These are phyloP conservation scores for Skeletonema costatum DNA, from an alignment of 108 stramenopile genomes.

Conservation along the genomic window DNA sequence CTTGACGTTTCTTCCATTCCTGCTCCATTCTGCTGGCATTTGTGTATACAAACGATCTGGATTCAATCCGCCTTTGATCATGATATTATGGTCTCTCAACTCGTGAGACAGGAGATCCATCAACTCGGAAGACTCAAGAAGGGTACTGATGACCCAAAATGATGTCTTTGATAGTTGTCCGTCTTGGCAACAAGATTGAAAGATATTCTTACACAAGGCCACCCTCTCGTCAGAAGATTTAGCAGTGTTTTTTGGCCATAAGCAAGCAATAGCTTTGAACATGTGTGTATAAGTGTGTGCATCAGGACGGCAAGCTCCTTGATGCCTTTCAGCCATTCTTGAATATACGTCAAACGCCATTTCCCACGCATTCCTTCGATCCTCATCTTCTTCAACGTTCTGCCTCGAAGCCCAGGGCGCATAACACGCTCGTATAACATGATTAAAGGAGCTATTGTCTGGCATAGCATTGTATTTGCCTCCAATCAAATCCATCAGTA, in stretches of 20 bases:
- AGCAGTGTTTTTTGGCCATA: not conserved
- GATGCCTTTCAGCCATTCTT: conserved; percentile 23
- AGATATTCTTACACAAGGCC: conserved; percentile 14
- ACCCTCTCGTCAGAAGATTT: conserved; percentile 15
- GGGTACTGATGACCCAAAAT: conserved; percentile 21
- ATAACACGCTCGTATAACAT: conserved; percentile 41
- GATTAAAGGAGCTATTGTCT: conserved; percentile 46
- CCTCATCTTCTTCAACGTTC: not conserved
- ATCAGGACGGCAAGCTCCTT: conserved; percentile 20
- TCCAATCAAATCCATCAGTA: conserved; percentile 22
- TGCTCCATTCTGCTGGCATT: conserved; percentile 37
- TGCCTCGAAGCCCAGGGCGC: conserved; percentile 28
- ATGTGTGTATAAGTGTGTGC: conserved; percentile 42
- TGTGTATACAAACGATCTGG: conserved; percentile 20
- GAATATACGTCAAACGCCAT: conserved; percentile 21
- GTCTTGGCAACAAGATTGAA: conserved; percentile 34
- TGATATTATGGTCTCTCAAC: not conserved
- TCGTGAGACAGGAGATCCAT: conserved; percentile 11
- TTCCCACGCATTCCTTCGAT: conserved; percentile 16
- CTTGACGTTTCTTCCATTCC: conserved; percentile 21
- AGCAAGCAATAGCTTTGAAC: conserved; percentile 35
- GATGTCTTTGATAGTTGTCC: conserved; percentile 38
- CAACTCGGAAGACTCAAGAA: conserved; percentile 9
- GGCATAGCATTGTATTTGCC: conserved; percentile 30
- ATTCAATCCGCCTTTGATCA: conserved; percentile 20